phyloP scores from a whole-genome alignment of 2,329 filamentous ascomycete species.

The Ploettnerulaceae sp. region DNA sequence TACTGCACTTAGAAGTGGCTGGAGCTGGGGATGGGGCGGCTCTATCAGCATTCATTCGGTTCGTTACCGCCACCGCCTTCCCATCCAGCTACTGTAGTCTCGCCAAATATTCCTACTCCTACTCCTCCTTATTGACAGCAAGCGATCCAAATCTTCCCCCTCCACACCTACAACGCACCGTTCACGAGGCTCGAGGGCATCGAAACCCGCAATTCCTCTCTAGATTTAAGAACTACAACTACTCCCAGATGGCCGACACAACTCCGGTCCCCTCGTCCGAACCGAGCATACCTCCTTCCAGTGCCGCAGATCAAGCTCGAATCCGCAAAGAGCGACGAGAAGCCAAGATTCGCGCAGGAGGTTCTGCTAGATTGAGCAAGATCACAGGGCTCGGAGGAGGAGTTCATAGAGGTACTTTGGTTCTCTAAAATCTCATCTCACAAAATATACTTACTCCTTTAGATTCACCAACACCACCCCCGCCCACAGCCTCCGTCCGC shows the following conservation, averaged over 20 bases:
- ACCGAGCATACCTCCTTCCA: constrained; percentile 27
- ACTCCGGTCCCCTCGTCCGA: constrained; percentile 21
- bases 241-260: constrained; percentile 29
- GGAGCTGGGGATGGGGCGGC: neutral
- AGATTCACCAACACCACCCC: constrained; percentile 34
- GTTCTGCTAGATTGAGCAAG: constrained; percentile 63
- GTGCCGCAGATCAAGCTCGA: constrained; percentile 61
- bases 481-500: constrained; percentile 36
- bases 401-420: constrained; percentile 40
- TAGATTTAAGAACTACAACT: too few species aligned
- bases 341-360: constrained; percentile 71
- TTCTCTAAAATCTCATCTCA: too few species aligned
- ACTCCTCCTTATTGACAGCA: neutral
- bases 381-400: constrained; percentile 68
- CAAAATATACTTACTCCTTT: neutral
- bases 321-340: constrained; percentile 74
- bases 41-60: neutral
- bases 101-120: neutral
- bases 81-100: neutral
- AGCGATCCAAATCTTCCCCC: too few species aligned
- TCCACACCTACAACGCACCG: neutral
- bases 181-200: too few species aligned
- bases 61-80: too few species aligned
- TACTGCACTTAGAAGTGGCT: too few species aligned
- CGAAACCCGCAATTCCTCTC: neutral